phyloP scores from a whole-genome alignment of 169 alveolate species.

The Plasmodium malariae region DNA sequence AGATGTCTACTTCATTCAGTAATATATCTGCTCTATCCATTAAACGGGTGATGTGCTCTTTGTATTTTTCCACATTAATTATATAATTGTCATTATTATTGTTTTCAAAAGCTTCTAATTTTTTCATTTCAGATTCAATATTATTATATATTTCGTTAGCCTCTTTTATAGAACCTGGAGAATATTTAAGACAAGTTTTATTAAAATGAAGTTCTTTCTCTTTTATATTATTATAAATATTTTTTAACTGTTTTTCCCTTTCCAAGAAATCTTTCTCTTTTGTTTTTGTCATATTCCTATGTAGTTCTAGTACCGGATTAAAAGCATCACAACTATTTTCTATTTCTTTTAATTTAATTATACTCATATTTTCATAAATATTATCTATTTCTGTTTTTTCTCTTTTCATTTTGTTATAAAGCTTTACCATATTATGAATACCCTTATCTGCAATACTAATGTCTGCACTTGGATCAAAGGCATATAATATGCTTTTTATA shows the following conservation, averaged over 20 bases:
- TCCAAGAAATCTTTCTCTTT: slow-evolving; percentile 16
- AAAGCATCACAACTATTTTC: slow-evolving; percentile 11
- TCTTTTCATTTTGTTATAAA: not conserved
- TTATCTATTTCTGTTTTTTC: slow-evolving; percentile 16
- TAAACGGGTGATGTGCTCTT: slow-evolving; percentile 13
- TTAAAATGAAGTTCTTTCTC: not conserved
- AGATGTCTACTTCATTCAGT: slow-evolving; percentile 1
- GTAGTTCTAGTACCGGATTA: slow-evolving; percentile 17
- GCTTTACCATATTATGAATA: not conserved
- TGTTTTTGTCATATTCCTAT: not conserved
- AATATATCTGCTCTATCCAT: not conserved
- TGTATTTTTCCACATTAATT: slow-evolving; percentile 10
- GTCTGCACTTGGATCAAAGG: not conserved
- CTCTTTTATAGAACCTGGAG: not conserved
- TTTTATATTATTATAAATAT: not conserved
- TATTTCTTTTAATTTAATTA: slow-evolving; percentile 4
- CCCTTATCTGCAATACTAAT: not conserved
- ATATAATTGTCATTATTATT: not conserved
- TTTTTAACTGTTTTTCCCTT: not conserved
- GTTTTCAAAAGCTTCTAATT: not conserved
- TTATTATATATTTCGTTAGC: not conserved
- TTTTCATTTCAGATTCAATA: slow-evolving; percentile 24
- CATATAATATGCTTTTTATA: not conserved
- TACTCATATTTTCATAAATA: not conserved
- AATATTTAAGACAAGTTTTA: slow-evolving; percentile 1